phyloP scores from a whole-genome alignment of 1,139 yeast genomes.

The Pichia sp. region DNA sequence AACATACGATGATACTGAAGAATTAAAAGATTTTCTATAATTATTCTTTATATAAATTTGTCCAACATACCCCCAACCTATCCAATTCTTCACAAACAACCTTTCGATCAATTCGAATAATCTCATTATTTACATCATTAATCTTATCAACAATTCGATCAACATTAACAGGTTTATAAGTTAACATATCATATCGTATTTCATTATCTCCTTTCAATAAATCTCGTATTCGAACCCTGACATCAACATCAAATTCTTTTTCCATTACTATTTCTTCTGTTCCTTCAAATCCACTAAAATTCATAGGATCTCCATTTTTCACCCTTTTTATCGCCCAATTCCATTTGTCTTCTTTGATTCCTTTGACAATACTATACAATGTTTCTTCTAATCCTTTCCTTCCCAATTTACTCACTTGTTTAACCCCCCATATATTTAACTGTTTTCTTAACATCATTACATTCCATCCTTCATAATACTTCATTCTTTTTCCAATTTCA shows the following conservation, averaged over 20 bases:
- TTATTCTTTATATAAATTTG: conserved; percentile 20
- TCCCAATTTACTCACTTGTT: conserved; percentile 2
- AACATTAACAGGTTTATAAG: conserved; percentile 23
- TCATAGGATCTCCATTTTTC: conserved; percentile 1
- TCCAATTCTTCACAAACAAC: conserved; percentile 23
- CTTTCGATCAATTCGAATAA: conserved; percentile 14
- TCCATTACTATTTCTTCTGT: neutral
- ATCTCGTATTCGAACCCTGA: too few species aligned
- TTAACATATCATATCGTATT: conserved; percentile 17
- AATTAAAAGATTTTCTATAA: conserved; percentile 26
- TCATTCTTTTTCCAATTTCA: neutral
- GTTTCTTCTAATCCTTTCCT: neutral
- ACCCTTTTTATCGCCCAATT: conserved; percentile 1
- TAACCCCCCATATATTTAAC: conserved; percentile 10
- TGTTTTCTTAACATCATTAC: conserved; percentile 3
- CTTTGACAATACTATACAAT: conserved; percentile 45
- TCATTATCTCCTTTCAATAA: conserved; percentile 17
- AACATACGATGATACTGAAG: conserved; percentile 22
- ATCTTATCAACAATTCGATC: neutral
- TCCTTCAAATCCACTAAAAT: conserved; percentile 5
- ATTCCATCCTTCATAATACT: conserved; percentile 4
- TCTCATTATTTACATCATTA: neutral
- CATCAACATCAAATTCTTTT: too few species aligned
- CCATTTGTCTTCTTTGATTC: conserved; percentile 60
- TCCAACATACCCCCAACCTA: conserved; percentile 26